Evolutionary conservation across 305 asterid genomes (phyloP), one percentile per base, ranked within the genome.

Genomic region (Withania somnifera): DNA sequence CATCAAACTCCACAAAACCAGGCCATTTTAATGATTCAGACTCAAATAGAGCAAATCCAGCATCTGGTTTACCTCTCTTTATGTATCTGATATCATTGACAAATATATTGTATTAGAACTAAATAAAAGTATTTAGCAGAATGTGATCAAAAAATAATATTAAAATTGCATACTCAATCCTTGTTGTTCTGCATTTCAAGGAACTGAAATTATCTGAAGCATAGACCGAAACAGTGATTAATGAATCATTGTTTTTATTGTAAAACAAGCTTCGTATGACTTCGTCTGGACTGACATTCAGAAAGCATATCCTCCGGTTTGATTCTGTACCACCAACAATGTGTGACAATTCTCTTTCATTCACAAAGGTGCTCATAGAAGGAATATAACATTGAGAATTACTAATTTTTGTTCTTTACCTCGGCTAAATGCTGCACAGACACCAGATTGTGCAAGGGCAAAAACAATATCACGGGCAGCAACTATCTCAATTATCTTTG

Each of bases 391-490:
- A 75, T 75, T 51, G 63, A 40, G 60, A 54, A 77, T 66, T 19
- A 57, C 67, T 47, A 28, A 7, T 53, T 14, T 2, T n/a, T 36
- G 20, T 42, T 19, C 50, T 81, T 47, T 75, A 94, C 98, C 99
- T 90, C 98, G 93, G 87, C 97, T 93, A 88, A 96, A 96, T 79
- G 99, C 98, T 78, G 98, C 99, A 90, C 98, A 96, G 28, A 94
- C 93, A 85, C 99, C 99, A 77, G 99, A 96, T 79, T 95, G 98
- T 5, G 98, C 98, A 84, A 96, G 99, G 68, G 99, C 98, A 91
- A 96, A 96, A 82, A 96, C 98, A 57, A 96, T 92, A 89, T 96
- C 98, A 80, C 92, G 98, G 28, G 99, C 98, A 88, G 97, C 98
- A 76, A 96, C 99, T 84, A 96, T 93, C 87, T 96, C 99, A 77